Evolutionary conservation across 345 rosid genomes (phyloP).

Genomic region (Citrus trifoliata): DNA sequence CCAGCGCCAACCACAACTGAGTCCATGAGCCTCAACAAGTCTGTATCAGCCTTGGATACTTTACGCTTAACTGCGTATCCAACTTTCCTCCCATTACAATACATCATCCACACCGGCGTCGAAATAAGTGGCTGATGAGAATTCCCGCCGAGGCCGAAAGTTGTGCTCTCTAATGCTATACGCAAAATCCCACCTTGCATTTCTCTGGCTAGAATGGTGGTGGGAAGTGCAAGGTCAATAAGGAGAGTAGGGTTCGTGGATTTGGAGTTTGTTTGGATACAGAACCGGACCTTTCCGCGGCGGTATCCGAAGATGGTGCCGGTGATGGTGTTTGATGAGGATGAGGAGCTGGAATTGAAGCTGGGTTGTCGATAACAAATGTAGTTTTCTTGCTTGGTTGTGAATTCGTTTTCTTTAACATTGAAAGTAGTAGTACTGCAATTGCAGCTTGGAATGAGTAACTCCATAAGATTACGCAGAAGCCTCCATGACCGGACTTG

Average conservation of each 20-base stretch:
- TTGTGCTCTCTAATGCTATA: conserved; percentile 46
- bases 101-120: conserved; percentile 52
- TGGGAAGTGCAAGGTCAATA: conserved; percentile 54
- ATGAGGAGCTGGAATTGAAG: conserved; percentile 13
- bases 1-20: conserved; percentile 64
- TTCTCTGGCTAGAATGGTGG: conserved; percentile 54
- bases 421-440: conserved; percentile 18
- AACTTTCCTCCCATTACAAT: conserved; percentile 63
- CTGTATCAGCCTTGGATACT: conserved; percentile 43
- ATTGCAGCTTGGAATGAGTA: conserved; percentile 65
- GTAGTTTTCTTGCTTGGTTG: conserved; percentile 18
- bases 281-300: conserved; percentile 54
- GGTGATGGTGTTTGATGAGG: conserved; percentile 39
- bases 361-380: conserved; percentile 15
- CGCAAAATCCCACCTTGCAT: conserved; percentile 64
- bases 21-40: conserved; percentile 40
- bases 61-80: conserved; percentile 60
- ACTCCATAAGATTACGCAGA: conserved; percentile 47
- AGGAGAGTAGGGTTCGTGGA: conserved; percentile 44
- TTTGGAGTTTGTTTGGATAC: conserved; percentile 50
- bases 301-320: conserved; percentile 69
- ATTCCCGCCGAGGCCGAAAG: background rate
- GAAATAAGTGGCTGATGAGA: conserved; percentile 29
- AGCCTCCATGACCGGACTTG: conserved; percentile 81
- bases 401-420: conserved; percentile 20